Conservation (phyloP, 441 rosid genomes). For the Euphorbia celastroides region DNA sequence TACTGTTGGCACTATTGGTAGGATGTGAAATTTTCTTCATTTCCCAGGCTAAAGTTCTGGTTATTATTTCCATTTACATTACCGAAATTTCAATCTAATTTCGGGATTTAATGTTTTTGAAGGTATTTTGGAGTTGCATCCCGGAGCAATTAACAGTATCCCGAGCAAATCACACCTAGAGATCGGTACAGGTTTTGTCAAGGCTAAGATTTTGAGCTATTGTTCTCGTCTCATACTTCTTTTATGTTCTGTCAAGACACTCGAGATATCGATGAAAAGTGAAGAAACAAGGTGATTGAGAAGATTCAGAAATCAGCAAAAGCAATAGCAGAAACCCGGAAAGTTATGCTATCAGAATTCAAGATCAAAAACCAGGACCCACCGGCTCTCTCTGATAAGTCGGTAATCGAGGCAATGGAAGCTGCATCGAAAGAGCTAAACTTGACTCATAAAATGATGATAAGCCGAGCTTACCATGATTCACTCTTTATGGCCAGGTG, state of each 20-base stretch:
- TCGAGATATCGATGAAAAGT: slow-evolving; percentile 74
- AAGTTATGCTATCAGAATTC: slow-evolving; percentile 61
- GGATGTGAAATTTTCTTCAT: slow-evolving; percentile 25
- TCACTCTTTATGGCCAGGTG: slow-evolving; percentile 96
- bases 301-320: slow-evolving; percentile 64
- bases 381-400: slow-evolving; percentile 67
- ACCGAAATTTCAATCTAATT: neutral
- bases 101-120: slow-evolving; percentile 7
- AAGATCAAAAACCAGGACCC: slow-evolving; percentile 90
- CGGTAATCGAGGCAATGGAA: slow-evolving; percentile 57
- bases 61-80: neutral
- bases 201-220: neutral
- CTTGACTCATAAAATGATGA: slow-evolving; percentile 67
- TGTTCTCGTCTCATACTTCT: no score
- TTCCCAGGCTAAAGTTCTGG: neutral
- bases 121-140: slow-evolving; percentile 89
- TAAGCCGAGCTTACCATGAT: slow-evolving; percentile 97
- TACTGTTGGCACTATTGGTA: slow-evolving; percentile 95
- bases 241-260: slow-evolving; percentile 41
- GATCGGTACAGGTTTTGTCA: slow-evolving; percentile 49
- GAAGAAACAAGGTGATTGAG: slow-evolving; percentile 69
- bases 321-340: slow-evolving; percentile 53
- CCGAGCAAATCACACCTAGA: slow-evolving; percentile 91
- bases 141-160: slow-evolving; percentile 95
- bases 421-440: slow-evolving; percentile 62